phyloP scores from a whole-genome alignment of 108 stramenopile genomes.

The Cyclotella sp. region DNA sequence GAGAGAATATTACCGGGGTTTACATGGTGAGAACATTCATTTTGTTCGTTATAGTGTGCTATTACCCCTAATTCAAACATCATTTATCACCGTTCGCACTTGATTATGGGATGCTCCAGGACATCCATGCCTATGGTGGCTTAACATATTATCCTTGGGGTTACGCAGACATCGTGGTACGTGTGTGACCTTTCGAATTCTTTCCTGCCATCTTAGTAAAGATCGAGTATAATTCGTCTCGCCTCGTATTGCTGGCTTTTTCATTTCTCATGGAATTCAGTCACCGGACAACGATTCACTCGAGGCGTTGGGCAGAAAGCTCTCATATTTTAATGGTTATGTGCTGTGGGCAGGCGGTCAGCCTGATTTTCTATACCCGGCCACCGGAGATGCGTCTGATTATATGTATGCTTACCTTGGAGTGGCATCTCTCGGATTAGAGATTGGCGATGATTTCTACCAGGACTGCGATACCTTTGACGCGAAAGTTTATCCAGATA shows the following conservation, averaged over 20 bases:
- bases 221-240: not conserved
- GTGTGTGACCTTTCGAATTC: constrained; percentile 14
- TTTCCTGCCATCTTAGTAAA: too few relatives aligned
- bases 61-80: not conserved
- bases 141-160: constrained; percentile 63
- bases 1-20: constrained; percentile 45
- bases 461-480: too few relatives aligned
- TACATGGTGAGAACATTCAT: constrained; percentile 29
- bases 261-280: not conserved
- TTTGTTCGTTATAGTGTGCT: not conserved
- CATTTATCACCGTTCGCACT: too few relatives aligned
- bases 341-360: not conserved
- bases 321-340: constrained; percentile 34
- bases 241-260: too few relatives aligned
- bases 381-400: not conserved
- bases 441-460: too few relatives aligned
- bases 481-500: too few relatives aligned
- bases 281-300: too few relatives aligned
- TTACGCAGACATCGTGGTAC: constrained; percentile 17
- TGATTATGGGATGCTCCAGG: constrained; percentile 6
- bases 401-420: too few relatives aligned
- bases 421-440: too few relatives aligned
- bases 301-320: constrained; percentile 20
- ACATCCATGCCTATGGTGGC: constrained; percentile 57
- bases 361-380: too few relatives aligned